Base-by-base conservation (phyloP, 352 stramenopile genomes). In the Phytophthora quininea region DNA sequence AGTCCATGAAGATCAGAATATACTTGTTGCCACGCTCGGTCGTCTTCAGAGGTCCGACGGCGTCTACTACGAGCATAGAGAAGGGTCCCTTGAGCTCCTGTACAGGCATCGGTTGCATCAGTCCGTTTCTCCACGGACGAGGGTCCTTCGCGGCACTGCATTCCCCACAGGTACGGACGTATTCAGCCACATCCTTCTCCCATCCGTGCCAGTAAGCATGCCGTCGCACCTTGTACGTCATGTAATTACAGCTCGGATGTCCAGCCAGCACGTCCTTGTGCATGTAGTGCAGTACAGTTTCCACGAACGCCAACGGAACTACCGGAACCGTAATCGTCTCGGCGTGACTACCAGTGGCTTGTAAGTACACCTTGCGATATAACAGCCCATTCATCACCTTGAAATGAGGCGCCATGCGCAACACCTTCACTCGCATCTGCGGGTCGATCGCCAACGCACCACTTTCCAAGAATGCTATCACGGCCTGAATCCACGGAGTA, bases 51-150 rank as follows among this genome's bases (percentile, higher is more conserved):
- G 47, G 57, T 3, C 37, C 57, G 0, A 52, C 33, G 1, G 35
- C 57, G 10, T 64, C 57, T 35, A 64, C 46, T 1, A 53, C 57
- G 3, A 64, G 31, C 24, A 64, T 10, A 10, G 47, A 64, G 47
- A 64, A 64, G 3, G 57, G 57, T 43, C 57, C 57, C 5, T 32
- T 24, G 11, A 57, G 35, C 2, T 64, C 57, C 9, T 56, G 24
- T 2, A 64, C 38, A 0, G 57, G 47, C 57, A 64, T 56, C 2
- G 37, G 47, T n/a, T 64, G 47, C 57, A 64, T 64, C 2, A 48
- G 35, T 10, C 57, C 47, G 11, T 43, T 38, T 19, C 35, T 9
- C 47, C 57, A 64, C 2, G 47, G 47, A n/a, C 57, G 46, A n/a
- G 48, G 49, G 8, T 46, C 47, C 32, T 64, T 64, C 7, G 27